Base-by-base conservation (phyloP, 1,284 basidiomycete species). In the Acaromyces ingoldii region DNA sequence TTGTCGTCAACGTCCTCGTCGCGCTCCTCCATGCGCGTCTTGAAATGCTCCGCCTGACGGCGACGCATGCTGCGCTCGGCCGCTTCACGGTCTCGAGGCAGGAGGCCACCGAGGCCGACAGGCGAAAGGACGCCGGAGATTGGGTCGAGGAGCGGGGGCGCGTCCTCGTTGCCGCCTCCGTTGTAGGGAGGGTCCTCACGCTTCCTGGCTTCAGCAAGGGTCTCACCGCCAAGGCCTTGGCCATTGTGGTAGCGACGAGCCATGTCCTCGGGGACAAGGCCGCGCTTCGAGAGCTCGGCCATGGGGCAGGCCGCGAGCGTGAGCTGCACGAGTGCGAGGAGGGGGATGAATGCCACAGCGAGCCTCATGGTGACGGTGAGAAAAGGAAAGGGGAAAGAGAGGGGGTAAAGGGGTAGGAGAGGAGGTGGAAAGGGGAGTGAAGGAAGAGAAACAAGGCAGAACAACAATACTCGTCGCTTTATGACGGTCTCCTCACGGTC, bases 281-380 rank as follows among this genome's bases (percentile, higher is more conserved):
- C 51, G 11, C 51, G 47, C 10, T 29, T n/a, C 13, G 51, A 24
- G 21, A 53, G 48, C 34, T 53, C 49, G 10, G 33, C 49, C 24
- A 53, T 50, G 19, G 51, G 51, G 36, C 50, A 52, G 31, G 48
- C 47, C 11, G 50, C 50, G n/a, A n/a, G n/a, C n/a, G n/a, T n/a
- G n/a, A n/a, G n/a, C n/a, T n/a, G n/a, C n/a, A n/a, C n/a, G n/a
- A n/a, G n/a, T n/a, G n/a, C n/a, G n/a, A n/a, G n/a, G n/a, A n/a
- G n/a, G n/a, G n/a, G n/a, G n/a, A n/a, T n/a, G n/a, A n/a, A n/a
- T n/a, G n/a, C n/a, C n/a, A n/a, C n/a, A n/a, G n/a, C n/a, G n/a
- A n/a, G n/a, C n/a, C n/a, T n/a, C n/a, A n/a, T n/a, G n/a, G n/a
- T n/a, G n/a, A n/a, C n/a, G n/a, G n/a, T n/a, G n/a, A n/a, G n/a